Conservation (phyloP, 441 rosid genomes). For the Gossypium schwendimanii region DNA sequence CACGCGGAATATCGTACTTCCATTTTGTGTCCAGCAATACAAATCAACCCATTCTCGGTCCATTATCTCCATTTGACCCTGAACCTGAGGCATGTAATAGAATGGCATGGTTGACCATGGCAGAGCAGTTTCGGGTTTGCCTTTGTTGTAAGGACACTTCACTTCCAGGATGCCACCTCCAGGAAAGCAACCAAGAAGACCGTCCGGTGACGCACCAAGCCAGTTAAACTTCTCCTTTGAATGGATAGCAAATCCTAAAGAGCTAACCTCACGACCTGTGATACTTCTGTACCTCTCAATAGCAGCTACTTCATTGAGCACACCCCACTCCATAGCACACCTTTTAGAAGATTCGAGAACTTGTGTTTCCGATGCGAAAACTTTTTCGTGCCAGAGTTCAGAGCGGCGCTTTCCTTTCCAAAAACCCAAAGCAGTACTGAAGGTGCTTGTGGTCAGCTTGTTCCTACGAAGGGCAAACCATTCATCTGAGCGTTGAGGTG, state of each 20-base stretch:
- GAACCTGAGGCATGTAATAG: conserved; percentile 94
- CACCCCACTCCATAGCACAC: conserved; percentile 90
- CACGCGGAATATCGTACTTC: conserved; percentile 29
- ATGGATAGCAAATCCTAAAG: conserved; percentile 73
- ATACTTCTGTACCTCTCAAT: conserved; percentile 65
- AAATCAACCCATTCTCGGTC: conserved; percentile 86
- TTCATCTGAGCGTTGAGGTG: conserved; percentile 84
- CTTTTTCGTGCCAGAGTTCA: conserved; percentile 94
- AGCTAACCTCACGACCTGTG: conserved; percentile 68
- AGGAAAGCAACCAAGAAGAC: conserved; percentile 57
- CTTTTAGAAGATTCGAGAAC: conserved; percentile 30
- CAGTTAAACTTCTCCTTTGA: conserved; percentile 62
- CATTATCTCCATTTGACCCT: conserved; percentile 96
- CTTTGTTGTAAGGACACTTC: conserved; percentile 91
- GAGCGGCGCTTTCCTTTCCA: conserved; percentile 77
- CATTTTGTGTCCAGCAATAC: conserved; percentile 76
- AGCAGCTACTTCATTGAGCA: conserved; percentile 68
- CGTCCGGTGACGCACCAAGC: conserved; percentile 96
- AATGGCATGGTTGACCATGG: conserved; percentile 85
- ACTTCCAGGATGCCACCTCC: conserved; percentile 84
- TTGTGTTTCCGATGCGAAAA: conserved; percentile 38
- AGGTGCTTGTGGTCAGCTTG: conserved; percentile 84
- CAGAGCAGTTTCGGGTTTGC: conserved; percentile 65
- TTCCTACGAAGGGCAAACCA: conserved; percentile 84
- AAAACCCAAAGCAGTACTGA: conserved; percentile 85